Base-by-base conservation (phyloP, 257 asterid species). In the Anisodus acutangulus region DNA sequence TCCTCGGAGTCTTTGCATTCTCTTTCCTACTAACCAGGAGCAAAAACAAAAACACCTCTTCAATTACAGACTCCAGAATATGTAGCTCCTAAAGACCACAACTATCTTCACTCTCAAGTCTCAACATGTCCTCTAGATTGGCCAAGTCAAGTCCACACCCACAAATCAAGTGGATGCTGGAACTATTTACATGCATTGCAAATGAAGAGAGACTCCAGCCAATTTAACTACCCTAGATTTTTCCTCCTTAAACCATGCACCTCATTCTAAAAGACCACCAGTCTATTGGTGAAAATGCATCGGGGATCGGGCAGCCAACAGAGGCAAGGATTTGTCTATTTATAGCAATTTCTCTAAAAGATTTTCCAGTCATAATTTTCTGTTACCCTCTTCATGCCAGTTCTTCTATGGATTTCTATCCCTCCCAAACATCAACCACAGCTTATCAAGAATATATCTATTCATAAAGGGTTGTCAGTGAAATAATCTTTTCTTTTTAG, bases 341-440 rank as follows among this genome's bases (percentile, higher is more conserved):
- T 31, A 31, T 35, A 35, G 72, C 72, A 66, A 35, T 6, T 31
- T 31, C 47, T 35, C 72, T 66, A 66, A 35, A 35, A 12, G 72
- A 66, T 35, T 12, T 66, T 66, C 72, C 72, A 66, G 47, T 66
- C 5, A 66, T 66, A 35, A 66, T 35, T 35, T 12, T 35, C 39
- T 35, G 72, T 35, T 35, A 66, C 47, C 72, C 72, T 66, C 45
- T 12, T 66, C 72, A 26, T 66, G 31, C 72, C 17, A 31, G 72
- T 66, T 66, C 72, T 66, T 66, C 72, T 13, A 66, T 12, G 47
- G 47, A 66, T 66, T 66, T 66, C 45, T 35, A 66, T 66, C 70
- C 8, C 35, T 35, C 19, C 47, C 72, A 66, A 31, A 66, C 47
- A 66, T 35, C 72, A 66, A 66, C 47, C 72, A 66, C 19, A 35